Base-by-base conservation (phyloP, 2,329 filamentous ascomycete genomes). In the Hortaea werneckii region DNA sequence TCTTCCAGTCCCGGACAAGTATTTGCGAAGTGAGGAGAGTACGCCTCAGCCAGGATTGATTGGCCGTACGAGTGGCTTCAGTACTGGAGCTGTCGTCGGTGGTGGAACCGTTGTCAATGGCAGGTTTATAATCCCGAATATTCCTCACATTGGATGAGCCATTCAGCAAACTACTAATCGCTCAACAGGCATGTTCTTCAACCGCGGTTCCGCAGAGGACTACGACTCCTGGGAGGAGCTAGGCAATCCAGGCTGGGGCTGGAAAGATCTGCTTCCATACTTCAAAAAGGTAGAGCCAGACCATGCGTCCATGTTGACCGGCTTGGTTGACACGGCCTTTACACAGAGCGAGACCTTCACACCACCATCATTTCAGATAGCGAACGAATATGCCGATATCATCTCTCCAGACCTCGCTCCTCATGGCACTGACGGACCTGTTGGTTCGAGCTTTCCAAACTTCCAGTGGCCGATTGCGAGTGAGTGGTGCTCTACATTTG, bases 201-300 rank as follows among this genome's bases (percentile, higher is more conserved):
- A 64, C 43, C 60, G 66, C 5, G 66, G 58, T 9, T 54, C 58
- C 30, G 54, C 56, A 12, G 59, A 51, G 5, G 65, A 67, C 47
- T 68, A 68, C 28, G 59, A 70, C 50, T 64, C 66, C 2, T 71
- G 68, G 67, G 62, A 50, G n/a, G 35, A 40, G 37, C 13, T 55
- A 9, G 51, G 53, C 7, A 55, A 55, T 34, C 26, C 42, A 20
- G 53, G 50, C n/a, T 55, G 53, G 51, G 50, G 51, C 30, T 55
- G 51, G 50, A 37, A 50, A 6, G 35, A 20, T 27, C 28, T 40
- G 29, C 54, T 53, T 4, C 51, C 44, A 7, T 58, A 56, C 52
- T 60, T 59, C 46, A 54, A 55, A 37, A 58, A 58, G 20, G 20
- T 20, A 20, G 20, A 20, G 20, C 20, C 20, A 20, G 20, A 20